Percentiles rank a stretch among this genome's conserved stretches.
phyloP scores from a whole-genome alignment of 129 eudicot species.

The Lactuca sativa region DNA sequence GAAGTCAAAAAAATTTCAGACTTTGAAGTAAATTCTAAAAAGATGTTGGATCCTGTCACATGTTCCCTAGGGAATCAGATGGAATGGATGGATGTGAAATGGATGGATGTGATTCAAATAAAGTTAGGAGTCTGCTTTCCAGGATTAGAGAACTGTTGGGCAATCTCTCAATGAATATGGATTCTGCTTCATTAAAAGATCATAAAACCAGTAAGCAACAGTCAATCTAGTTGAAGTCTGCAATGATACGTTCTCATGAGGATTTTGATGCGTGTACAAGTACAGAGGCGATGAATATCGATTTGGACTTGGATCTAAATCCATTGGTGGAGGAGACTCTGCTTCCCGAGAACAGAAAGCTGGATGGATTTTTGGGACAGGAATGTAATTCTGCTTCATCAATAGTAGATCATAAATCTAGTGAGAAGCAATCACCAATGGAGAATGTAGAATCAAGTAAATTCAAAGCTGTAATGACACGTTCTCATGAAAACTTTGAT shows the following conservation, averaged over 20 bases:
- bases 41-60: conserved; percentile 17
- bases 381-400: conserved; percentile 37
- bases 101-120: conserved; percentile 38
- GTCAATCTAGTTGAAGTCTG: conserved; percentile 24
- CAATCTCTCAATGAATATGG: conserved; percentile 25
- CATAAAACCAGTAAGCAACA: conserved; percentile 32
- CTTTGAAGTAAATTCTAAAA: conserved; percentile 29
- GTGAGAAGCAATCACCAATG: conserved; percentile 31
- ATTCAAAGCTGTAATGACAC: conserved; percentile 12
- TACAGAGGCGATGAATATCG: conserved; percentile 9
- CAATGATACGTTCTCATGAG: conserved; percentile 5
- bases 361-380: conserved; percentile 32
- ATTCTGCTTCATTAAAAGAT: no score
- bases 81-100: conserved; percentile 45
- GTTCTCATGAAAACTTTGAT: no score
- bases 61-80: conserved; percentile 35
- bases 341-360: conserved; percentile 29
- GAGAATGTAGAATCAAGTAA: conserved; percentile 22
- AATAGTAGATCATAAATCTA: conserved; percentile 33
- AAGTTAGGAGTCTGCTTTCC: conserved; percentile 14
- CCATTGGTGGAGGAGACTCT: conserved; percentile 18
- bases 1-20: conserved; percentile 35
- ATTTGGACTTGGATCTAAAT: conserved; percentile 15
- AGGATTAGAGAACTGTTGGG: conserved; percentile 36
- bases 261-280: conserved; percentile 23